Evolutionary conservation across 2,329 filamentous ascomycete genomes (phyloP).

Genomic region (Cytospora piceae): DNA sequence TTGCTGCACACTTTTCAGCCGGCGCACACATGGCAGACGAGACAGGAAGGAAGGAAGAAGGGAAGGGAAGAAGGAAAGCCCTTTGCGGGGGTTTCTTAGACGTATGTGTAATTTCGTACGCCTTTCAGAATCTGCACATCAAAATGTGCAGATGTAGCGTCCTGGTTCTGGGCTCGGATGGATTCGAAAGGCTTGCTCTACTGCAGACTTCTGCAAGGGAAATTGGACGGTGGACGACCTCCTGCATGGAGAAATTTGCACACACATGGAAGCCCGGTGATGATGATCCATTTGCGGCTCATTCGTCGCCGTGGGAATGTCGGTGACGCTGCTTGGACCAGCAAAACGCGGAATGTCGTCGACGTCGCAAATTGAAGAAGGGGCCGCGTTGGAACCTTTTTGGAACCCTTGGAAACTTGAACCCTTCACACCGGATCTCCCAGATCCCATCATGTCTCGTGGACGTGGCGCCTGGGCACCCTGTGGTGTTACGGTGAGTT

Average conservation of each 20-base stretch:
- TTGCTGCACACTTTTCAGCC: slow-evolving; percentile 18
- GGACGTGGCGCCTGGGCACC: slow-evolving; percentile 8
- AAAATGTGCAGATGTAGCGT: slow-evolving; percentile 2
- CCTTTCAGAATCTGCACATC: neutral
- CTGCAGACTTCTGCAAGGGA: slow-evolving; percentile 31
- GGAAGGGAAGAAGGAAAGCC: neutral
- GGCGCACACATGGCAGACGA: neutral
- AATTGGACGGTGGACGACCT: slow-evolving; percentile 27
- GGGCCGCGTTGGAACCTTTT: neutral
- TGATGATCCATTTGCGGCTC: slow-evolving; percentile 8
- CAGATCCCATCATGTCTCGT: neutral
- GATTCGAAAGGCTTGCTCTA: slow-evolving; percentile 24
- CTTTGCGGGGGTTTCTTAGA: neutral
- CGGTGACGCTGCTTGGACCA: slow-evolving; percentile 21
- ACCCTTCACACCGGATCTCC: neutral
- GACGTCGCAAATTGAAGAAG: neutral
- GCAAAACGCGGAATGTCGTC: neutral
- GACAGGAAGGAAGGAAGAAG: slow-evolving; percentile 23
- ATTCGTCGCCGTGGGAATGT: slow-evolving; percentile 14
- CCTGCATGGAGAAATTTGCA: slow-evolving; percentile 28
- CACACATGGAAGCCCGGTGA: slow-evolving; percentile 5
- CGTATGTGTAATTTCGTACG: neutral
- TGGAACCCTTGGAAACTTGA: neutral
- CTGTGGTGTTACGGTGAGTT: slow-evolving; percentile 16
- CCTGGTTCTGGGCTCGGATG: slow-evolving; percentile 24